These are phyloP conservation scores for Cutaneotrichosporon sp. DNA, from an alignment of 1,284 basidiomycete species.

Conservation along the genomic window DNA sequence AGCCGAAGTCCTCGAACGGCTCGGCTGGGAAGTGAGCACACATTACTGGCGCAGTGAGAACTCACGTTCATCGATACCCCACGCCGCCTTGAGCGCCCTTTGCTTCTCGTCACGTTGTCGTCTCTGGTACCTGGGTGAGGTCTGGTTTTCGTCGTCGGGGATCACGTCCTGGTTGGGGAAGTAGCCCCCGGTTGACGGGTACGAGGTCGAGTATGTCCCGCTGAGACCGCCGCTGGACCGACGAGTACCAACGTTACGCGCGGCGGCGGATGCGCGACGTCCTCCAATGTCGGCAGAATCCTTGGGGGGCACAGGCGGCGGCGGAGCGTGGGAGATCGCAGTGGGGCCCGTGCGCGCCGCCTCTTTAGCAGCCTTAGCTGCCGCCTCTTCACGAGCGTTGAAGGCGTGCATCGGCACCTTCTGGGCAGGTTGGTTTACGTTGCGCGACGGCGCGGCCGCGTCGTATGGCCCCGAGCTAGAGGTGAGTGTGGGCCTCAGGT, in stretches of 20 bases:
- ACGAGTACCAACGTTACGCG: slow-evolving; percentile 15
- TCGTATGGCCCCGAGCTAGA: slow-evolving; percentile 47
- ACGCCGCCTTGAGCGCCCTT: slow-evolving; percentile 46
- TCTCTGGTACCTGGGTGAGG: slow-evolving; percentile 35
- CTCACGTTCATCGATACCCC: slow-evolving; percentile 49
- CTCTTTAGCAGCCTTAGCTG: neutral
- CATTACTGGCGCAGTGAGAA: neutral
- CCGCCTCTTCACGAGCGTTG: slow-evolving; percentile 6
- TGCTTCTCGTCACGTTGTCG: slow-evolving; percentile 44
- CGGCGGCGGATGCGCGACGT: slow-evolving; percentile 3
- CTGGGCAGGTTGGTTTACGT: slow-evolving; percentile 32
- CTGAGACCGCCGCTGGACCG: slow-evolving; percentile 39
- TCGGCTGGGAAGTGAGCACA: slow-evolving; percentile 38
- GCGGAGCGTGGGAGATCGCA: neutral
- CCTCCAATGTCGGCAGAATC: neutral
- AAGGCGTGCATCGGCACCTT: slow-evolving; percentile 48
- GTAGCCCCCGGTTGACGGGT: slow-evolving; percentile 44
- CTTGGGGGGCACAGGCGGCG: slow-evolving; percentile 5
- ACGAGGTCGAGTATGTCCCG: slow-evolving; percentile 46
- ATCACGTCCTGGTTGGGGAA: slow-evolving; percentile 29
- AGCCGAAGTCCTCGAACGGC: slow-evolving; percentile 48
- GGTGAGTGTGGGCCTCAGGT: no score
- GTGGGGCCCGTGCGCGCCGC: slow-evolving; percentile 9
- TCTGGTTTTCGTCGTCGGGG: slow-evolving; percentile 27
- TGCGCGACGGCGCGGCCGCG: slow-evolving; percentile 48